Conservation (phyloP, 2,329 filamentous ascomycete genomes). For the Myriosclerotinia duriaeana region DNA sequence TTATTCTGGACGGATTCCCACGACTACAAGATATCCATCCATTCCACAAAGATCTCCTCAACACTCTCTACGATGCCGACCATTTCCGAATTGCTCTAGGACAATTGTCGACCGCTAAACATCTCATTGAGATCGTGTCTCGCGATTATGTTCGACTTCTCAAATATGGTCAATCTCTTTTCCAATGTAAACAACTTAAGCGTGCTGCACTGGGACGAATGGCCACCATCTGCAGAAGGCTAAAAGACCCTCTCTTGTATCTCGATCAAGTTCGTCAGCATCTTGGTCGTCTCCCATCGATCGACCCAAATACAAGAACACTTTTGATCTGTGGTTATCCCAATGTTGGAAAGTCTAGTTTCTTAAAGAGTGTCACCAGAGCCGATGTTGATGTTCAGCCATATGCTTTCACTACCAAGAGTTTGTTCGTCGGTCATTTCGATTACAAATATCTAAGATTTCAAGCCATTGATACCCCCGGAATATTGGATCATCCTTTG, state of each 20-base stretch:
- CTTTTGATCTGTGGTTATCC: conserved; percentile 96
- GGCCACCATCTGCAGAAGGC: conserved; percentile 91
- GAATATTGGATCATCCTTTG: conserved; percentile 93
- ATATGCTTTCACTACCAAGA: conserved; percentile 98
- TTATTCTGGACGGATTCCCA: conserved; percentile 90
- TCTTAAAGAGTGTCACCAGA: conserved; percentile 85
- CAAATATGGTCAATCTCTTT: conserved; percentile 95
- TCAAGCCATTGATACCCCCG: conserved; percentile 96
- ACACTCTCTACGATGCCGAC: conserved; percentile 98
- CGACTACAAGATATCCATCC: conserved; percentile 92
- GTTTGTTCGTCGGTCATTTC: conserved; percentile 94
- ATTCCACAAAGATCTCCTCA: conserved; percentile 82
- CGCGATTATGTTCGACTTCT: conserved; percentile 94
- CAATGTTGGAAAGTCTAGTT: conserved; percentile 96
- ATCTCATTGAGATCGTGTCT: conserved; percentile 92
- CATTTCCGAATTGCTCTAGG: conserved; percentile 96
- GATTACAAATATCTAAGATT: conserved; percentile 92
- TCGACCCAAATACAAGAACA: conserved; percentile 95
- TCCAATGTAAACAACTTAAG: conserved; percentile 99
- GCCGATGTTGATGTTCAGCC: conserved; percentile 97
- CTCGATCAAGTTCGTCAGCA: conserved; percentile 97
- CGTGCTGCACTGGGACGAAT: conserved; percentile 93
- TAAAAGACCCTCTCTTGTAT: conserved; percentile 93
- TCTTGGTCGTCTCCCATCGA: conserved; percentile 93
- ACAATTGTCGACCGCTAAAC: conserved; percentile 92